Conservation (phyloP, 2,329 filamentous ascomycete genomes). For the Juglanconis juglandina region DNA sequence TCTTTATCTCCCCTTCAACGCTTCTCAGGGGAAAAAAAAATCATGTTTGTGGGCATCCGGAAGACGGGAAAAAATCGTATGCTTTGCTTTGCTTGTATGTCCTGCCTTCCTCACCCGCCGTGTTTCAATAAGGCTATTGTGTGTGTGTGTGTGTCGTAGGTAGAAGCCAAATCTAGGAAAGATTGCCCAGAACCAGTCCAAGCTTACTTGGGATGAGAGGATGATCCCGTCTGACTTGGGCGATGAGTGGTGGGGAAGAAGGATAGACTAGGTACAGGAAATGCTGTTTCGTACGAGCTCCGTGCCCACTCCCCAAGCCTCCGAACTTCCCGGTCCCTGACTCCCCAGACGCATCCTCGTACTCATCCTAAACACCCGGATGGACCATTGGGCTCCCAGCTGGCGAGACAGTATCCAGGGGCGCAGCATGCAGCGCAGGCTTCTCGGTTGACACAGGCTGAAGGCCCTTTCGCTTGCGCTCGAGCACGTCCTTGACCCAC, state of each 20-base stretch:
- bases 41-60: no score
- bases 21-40: no score
- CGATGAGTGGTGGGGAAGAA: not conserved
- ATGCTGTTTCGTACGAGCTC: not conserved
- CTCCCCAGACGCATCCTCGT: not conserved
- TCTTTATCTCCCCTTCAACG: no score
- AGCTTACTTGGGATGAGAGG: not conserved
- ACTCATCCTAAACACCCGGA: not conserved
- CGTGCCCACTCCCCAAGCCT: not conserved
- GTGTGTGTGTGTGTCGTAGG: not conserved
- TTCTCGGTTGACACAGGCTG: slow-evolving; percentile 44
- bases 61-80: no score
- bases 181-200: not conserved
- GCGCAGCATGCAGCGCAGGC: slow-evolving; percentile 84
- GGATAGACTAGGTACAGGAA: not conserved
- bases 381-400: slow-evolving; percentile 35
- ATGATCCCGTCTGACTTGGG: not conserved
- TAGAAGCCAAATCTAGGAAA: not conserved
- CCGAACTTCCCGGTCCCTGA: not conserved
- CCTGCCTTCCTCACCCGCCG: no score
- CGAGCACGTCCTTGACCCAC: slow-evolving; percentile 75
- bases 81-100: no score
- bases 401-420: slow-evolving; percentile 69
- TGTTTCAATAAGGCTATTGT: not conserved
- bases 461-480: slow-evolving; percentile 59